phyloP scores from a whole-genome alignment of 768 basidiomycete species.

The Kwoniella europaea region DNA sequence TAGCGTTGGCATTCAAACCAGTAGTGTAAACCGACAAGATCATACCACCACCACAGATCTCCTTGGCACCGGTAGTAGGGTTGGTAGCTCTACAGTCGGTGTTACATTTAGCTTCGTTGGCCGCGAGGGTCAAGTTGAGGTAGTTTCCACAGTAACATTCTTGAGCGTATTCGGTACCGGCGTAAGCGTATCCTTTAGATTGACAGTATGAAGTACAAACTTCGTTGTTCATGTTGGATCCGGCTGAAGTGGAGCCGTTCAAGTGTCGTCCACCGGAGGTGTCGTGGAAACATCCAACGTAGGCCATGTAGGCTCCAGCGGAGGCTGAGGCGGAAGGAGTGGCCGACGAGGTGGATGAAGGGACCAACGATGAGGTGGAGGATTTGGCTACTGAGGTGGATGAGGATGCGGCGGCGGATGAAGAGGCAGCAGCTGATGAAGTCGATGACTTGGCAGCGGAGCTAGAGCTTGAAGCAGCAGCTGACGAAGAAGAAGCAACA shows the following conservation, averaged over 20 bases:
- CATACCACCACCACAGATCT: conserved; percentile 46
- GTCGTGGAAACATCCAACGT: conserved; percentile 29
- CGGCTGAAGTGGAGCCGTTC: conserved; percentile 14
- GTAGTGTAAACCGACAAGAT: conserved; percentile 24
- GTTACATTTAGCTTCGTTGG: conserved; percentile 65
- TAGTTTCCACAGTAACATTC: conserved; percentile 68
- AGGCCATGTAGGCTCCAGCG: conserved; percentile 11
- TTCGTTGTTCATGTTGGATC: conserved; percentile 53
- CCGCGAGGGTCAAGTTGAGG: conserved; percentile 65
- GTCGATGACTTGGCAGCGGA: conserved; percentile 17
- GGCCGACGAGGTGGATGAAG: conserved; percentile 6
- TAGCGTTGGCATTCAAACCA: conserved; percentile 10
- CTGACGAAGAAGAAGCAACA: too few relatives aligned
- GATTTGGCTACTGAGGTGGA: conserved; percentile 8
- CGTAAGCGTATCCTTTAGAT: conserved; percentile 67
- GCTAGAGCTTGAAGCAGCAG: conserved; percentile 7
- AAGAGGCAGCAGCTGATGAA: too few relatives aligned
- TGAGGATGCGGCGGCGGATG: conserved; percentile 11
- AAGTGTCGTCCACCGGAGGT: conserved; percentile 11
- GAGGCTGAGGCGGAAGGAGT: conserved; percentile 13
- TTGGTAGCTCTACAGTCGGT: conserved; percentile 70
- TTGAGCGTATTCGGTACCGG: conserved; percentile 68
- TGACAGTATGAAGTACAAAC: conserved; percentile 69
- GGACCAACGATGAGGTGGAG: conserved; percentile 12
- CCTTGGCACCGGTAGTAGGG: conserved; percentile 3